Percentiles rank a stretch among this genome's conserved stretches.
These are phyloP conservation scores for Chalciporus sp. DNA, from an alignment of 1,284 basidiomycete species.

Conservation along the genomic window DNA sequence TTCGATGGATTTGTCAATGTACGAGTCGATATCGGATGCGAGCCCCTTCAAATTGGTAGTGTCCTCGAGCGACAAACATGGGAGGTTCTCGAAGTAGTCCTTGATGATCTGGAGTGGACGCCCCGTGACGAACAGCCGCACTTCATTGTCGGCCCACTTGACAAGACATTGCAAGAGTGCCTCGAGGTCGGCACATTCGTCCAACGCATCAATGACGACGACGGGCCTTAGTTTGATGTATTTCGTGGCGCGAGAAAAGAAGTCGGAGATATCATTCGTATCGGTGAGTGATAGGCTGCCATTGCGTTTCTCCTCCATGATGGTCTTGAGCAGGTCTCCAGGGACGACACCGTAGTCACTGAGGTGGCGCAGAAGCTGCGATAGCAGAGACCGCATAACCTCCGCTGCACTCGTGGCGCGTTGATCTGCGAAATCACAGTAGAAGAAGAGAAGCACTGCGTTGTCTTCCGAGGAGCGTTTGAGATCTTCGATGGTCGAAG, in stretches of 20 bases:
- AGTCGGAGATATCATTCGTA: background rate
- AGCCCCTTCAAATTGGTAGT: too few relatives aligned
- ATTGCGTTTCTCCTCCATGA: background rate
- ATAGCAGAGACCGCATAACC: slow-evolving; percentile 7
- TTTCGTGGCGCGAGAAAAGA: background rate
- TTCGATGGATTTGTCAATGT: background rate
- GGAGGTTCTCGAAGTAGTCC: background rate
- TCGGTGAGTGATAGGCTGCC: background rate
- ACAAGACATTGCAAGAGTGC: background rate
- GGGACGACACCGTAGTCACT: background rate
- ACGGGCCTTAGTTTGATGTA: background rate
- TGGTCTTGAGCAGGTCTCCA: background rate
- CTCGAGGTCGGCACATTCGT: slow-evolving; percentile 4
- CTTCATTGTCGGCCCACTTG: background rate
- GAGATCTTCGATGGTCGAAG: background rate
- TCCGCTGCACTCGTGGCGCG: background rate
- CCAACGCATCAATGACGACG: slow-evolving; percentile 9
- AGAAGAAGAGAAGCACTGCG: slow-evolving; percentile 7
- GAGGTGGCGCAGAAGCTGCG: slow-evolving; percentile 5
- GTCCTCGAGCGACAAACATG: background rate
- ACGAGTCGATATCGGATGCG: background rate
- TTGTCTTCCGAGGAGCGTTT: background rate
- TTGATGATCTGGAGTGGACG: background rate
- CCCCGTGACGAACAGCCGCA: slow-evolving; percentile 1
- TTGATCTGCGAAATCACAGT: slow-evolving; percentile 9